A percentile compares a stretch with the other conserved stretches of the same genome.
Conservation (phyloP, 164 flowering plant genomes). For the Tetrastigma voinierianum region DNA sequence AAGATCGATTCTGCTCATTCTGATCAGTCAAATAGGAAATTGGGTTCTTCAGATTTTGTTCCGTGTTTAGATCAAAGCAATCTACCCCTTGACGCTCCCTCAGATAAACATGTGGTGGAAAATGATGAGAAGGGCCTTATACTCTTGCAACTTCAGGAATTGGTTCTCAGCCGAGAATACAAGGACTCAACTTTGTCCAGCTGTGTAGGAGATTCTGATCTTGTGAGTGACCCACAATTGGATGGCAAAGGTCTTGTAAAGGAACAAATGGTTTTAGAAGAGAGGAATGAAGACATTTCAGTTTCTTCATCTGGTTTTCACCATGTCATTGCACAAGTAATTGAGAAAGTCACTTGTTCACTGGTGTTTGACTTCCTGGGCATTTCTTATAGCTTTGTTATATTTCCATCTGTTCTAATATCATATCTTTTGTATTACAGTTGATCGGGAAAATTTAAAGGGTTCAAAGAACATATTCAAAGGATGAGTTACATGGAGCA, state of each 20-base stretch:
- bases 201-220: constrained; percentile 13
- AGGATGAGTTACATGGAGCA: constrained; percentile 47
- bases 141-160: constrained; percentile 35
- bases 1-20: constrained; percentile 5
- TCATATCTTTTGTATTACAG: constrained; percentile 28
- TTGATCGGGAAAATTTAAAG: constrained; percentile 56
- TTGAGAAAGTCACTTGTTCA: constrained; percentile 5
- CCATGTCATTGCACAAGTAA: constrained; percentile 42
- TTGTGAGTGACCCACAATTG: constrained; percentile 12
- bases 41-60: constrained; percentile 22
- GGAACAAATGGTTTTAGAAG: constrained; percentile 11
- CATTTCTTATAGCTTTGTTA: constrained; percentile 5
- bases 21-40: constrained; percentile 9
- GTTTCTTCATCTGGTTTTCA: constrained; percentile 30
- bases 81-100: constrained; percentile 14
- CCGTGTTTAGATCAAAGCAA: constrained; percentile 20
- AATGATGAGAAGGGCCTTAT: constrained; percentile 34
- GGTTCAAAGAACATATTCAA: constrained; percentile 33
- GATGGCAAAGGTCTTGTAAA: constrained; percentile 15
- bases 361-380: background rate
- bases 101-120: constrained; percentile 12
- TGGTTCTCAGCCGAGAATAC: constrained; percentile 22
- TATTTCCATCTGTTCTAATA: constrained; percentile 1
- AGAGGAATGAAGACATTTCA: constrained; percentile 23
- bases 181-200: constrained; percentile 12